Percentiles rank a stretch among this genome's conserved stretches.
phyloP scores from a whole-genome alignment of 371 early-diverging fungal genomes.

The Mortierella sp. region DNA sequence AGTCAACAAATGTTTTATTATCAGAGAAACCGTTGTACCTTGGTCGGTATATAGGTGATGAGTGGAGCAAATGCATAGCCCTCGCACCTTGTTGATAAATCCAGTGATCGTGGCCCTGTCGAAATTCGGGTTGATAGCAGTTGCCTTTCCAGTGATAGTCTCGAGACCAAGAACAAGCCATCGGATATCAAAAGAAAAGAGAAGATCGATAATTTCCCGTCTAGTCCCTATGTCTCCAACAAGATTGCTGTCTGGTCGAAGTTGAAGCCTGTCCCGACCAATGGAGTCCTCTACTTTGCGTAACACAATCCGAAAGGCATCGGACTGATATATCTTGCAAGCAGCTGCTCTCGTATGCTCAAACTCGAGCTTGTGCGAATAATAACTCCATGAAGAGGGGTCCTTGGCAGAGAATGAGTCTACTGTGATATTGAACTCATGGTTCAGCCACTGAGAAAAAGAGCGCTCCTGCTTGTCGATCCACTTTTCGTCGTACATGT shows the following conservation, averaged over 20 bases:
- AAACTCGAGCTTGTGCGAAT: conserved; percentile 52
- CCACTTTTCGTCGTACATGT: conserved; percentile 59
- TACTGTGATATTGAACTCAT: conserved; percentile 55
- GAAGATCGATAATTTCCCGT: conserved; percentile 46
- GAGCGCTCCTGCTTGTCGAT: conserved; percentile 58
- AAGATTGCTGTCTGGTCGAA: conserved; percentile 43
- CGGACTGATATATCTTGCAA: conserved; percentile 53
- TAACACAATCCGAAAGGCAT: conserved; percentile 44
- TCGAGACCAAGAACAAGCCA: conserved; percentile 58
- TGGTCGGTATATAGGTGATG: background rate
- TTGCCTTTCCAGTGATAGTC: conserved; percentile 49
- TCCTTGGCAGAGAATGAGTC: conserved; percentile 44
- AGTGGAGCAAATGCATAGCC: background rate
- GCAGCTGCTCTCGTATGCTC: conserved; percentile 52
- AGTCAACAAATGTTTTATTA: background rate
- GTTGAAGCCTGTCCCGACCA: conserved; percentile 37
- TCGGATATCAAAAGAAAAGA: conserved; percentile 55
- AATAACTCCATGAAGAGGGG: conserved; percentile 54
- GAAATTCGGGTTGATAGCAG: conserved; percentile 44
- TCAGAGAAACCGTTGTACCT: background rate
- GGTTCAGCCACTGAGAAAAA: conserved; percentile 55
- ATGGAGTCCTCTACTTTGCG: conserved; percentile 53
- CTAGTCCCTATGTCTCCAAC: conserved; percentile 39
- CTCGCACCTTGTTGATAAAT: conserved; percentile 42
- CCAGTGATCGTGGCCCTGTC: conserved; percentile 38